A percentile compares a stretch with the other conserved stretches of the same genome.
These are phyloP conservation scores for Trichoderma sp. DNA, from an alignment of 2,329 filamentous ascomycete genomes.

Conservation along the genomic window DNA sequence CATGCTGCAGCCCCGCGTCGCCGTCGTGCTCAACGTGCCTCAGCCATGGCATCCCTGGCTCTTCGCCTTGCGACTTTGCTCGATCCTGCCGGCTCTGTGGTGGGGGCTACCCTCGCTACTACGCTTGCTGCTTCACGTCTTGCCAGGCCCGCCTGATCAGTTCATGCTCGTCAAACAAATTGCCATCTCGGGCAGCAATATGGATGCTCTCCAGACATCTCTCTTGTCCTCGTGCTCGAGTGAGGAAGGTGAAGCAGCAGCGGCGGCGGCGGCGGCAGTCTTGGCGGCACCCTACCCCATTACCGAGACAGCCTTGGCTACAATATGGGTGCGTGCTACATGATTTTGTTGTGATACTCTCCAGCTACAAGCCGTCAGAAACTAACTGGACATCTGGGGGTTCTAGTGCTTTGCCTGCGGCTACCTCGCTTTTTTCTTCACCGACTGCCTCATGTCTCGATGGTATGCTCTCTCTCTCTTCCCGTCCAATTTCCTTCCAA, in stretches of 20 bases:
- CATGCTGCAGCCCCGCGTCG: conserved; percentile 71
- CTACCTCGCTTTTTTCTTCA: conserved; percentile 79
- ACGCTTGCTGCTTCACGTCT: conserved; percentile 63
- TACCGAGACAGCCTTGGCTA: conserved; percentile 68
- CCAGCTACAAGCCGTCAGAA: background rate
- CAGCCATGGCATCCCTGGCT: conserved; percentile 70
- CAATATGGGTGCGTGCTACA: conserved; percentile 63
- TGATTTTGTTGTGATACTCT: background rate
- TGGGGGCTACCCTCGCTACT: conserved; percentile 69
- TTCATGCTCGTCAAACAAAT: conserved; percentile 29
- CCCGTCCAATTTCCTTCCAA: background rate
- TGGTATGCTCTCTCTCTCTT: conserved; percentile 51
- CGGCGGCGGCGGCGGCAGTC: background rate
- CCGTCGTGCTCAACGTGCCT: conserved; percentile 72
- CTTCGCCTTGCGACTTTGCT: conserved; percentile 68
- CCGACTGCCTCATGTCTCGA: conserved; percentile 79
- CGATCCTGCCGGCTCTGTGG: conserved; percentile 66
- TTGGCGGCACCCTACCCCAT: conserved; percentile 40
- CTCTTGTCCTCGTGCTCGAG: background rate
- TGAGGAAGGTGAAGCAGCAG: background rate
- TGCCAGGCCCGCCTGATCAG: conserved; percentile 38
- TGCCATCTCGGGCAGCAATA: conserved; percentile 7
- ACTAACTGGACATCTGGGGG: background rate
- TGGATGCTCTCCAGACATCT: background rate
- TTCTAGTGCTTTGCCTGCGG: conserved; percentile 69